Conservation (phyloP, 208 protist species). For the Leishmania tropica region DNA sequence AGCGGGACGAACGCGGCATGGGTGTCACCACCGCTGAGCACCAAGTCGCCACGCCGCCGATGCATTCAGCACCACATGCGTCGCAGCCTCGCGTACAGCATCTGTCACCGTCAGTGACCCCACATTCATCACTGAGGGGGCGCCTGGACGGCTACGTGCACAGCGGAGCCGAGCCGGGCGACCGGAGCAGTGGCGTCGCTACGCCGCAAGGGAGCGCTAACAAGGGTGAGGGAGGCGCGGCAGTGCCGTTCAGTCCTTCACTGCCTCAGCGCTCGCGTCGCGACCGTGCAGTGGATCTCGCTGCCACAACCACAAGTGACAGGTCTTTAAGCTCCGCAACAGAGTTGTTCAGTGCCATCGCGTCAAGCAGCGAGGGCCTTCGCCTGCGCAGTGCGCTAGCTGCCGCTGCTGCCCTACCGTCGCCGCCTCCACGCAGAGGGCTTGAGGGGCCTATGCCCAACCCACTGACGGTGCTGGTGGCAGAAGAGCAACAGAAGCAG, state of each 20-base stretch:
- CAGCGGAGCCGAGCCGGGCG: not conserved
- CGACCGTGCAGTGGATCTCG: constrained; percentile 1
- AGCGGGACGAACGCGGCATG: not conserved
- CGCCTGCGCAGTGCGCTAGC: not conserved
- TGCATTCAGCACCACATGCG: not conserved
- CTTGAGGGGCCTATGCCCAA: constrained; percentile 17
- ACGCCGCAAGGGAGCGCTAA: not conserved
- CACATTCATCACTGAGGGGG: constrained; percentile 8
- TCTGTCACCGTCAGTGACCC: not conserved
- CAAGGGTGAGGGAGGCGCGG: not conserved
- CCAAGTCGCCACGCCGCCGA: not conserved
- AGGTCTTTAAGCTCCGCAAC: not conserved
- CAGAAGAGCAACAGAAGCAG: constrained; percentile 10
- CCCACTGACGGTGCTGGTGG: constrained; percentile 17
- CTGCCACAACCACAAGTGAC: not conserved
- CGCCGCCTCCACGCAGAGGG: not conserved
- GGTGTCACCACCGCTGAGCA: not conserved
- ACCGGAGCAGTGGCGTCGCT: not conserved
- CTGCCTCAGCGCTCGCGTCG: constrained; percentile 1
- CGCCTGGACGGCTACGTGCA: constrained; percentile 19
- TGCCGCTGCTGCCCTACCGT: not conserved
- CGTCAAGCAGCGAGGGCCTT: constrained; percentile 8
- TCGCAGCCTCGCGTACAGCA: not conserved
- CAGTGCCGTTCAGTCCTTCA: constrained; percentile 2
- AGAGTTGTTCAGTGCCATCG: not conserved